Percentiles rank a stretch among this genome's conserved stretches.
Conservation (phyloP, 345 rosid species). For the Geranium rotundifolium region DNA sequence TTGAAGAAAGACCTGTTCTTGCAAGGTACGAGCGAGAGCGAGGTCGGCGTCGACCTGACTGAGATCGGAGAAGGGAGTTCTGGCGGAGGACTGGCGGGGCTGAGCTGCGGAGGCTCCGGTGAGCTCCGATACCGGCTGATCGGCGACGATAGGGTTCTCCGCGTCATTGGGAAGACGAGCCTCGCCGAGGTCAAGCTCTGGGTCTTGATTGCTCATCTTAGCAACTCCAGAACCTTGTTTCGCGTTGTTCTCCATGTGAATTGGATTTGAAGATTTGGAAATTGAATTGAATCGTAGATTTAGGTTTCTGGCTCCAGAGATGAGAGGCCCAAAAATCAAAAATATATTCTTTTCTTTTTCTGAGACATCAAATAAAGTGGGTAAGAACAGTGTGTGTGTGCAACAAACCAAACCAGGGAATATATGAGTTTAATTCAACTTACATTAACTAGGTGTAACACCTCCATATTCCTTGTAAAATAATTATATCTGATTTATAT, state of each 20-base stretch:
- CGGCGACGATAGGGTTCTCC: background rate
- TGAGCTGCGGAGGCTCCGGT: background rate
- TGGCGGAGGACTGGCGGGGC: slow-evolving; percentile 24
- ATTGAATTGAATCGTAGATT: slow-evolving; percentile 1
- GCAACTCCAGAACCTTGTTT: slow-evolving; percentile 9
- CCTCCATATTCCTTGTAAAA: no score
- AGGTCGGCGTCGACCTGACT: slow-evolving; percentile 90
- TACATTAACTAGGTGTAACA: no score
- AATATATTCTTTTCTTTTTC: no score
- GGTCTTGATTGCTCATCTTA: slow-evolving; percentile 5
- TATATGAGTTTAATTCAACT: no score
- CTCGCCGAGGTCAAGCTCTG: slow-evolving; percentile 17
- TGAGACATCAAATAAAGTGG: no score
- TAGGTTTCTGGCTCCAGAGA: no score
- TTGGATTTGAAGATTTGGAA: no score
- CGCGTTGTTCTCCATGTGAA: slow-evolving; percentile 24
- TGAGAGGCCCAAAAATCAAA: no score
- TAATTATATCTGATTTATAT: no score
- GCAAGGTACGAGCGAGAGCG: slow-evolving; percentile 83
- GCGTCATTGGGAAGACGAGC: slow-evolving; percentile 12
- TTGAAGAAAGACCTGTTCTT: slow-evolving; percentile 56
- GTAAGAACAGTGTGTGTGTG: no score
- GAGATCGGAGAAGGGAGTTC: slow-evolving; percentile 74
- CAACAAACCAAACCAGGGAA: no score
- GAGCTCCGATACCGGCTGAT: background rate